Evolutionary conservation across 2,329 filamentous ascomycete species (phyloP), one percentile per base, ranked within the genome.

Genomic region (Leptoxyphium fumago): DNA sequence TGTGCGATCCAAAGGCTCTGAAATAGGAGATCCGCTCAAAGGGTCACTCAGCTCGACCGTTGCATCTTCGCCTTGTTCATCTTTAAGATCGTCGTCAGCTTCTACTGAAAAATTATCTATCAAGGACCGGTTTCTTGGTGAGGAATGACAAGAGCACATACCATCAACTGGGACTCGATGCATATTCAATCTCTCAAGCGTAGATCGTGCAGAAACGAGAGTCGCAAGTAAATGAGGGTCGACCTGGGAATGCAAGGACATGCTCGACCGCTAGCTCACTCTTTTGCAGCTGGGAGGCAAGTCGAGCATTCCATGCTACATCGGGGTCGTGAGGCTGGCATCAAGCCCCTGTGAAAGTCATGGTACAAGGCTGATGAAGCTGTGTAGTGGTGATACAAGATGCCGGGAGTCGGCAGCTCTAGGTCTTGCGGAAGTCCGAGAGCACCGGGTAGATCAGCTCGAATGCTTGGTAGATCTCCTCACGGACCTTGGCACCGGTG

Each of bases 401-500:
- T 55, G 52, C 52, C 51, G 38, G 45, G 41, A 29, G 38, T 38
- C 15, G 42, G 29, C 50, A 50, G 28, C 41, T 50, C 50, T 50
- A 58, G 43, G 55, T 52, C 53, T 59, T 59, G 51, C 56, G 56
- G 53, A 58, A 60, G 53, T 60, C 57, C 44, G 87, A 84, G 61
- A 94, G 72, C 70, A 94, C 88, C 63, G 88, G 88, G 63, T 94
- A 94, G 70, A 95, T 94, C 79, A 93, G 83, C 70, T 94, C 87
- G 61, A 94, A 94, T 40, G 87, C 87, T 65, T 91, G 84, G 61
- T 94, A 94, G 55, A 98, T 96, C 70, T 96, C 91, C 67, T 98
- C 91, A 56, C 91, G 83, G 52, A 96, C 88, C 64, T 98, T 96
- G 54, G 91, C 91, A 60, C 91, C 91, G 38, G 91, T 96, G 62